phyloP scores from a whole-genome alignment of 129 eudicot species.

The Centaurea solstitialis region DNA sequence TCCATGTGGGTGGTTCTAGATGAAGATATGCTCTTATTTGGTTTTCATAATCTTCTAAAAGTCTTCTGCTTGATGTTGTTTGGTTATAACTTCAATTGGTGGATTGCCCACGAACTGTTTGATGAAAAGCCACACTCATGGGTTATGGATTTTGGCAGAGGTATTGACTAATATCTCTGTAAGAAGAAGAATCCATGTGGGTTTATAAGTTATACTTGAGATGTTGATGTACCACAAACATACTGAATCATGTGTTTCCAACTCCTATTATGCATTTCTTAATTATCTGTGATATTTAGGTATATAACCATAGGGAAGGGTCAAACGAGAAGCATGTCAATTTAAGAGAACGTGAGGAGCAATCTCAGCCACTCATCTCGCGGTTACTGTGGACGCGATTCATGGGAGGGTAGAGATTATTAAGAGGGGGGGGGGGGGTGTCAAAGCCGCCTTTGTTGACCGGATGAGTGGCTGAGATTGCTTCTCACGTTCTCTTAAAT shows the following conservation, averaged over 20 bases:
- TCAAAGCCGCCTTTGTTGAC: no score
- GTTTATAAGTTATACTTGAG: not conserved
- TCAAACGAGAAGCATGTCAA: no score
- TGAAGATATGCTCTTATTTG: not conserved
- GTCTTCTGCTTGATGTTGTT: not conserved
- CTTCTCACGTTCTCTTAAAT: no score
- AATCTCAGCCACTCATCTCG: no score
- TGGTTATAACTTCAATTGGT: not conserved
- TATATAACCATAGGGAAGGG: no score
- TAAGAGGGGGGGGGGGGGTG: no score
- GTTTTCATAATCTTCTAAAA: not conserved
- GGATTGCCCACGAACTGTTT: not conserved
- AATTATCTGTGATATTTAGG: not conserved
- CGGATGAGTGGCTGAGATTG: no score
- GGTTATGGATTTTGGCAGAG: not conserved
- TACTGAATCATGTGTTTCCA: not conserved
- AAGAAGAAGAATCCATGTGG: constrained; percentile 1
- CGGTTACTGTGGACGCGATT: no score
- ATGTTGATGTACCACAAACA: not conserved
- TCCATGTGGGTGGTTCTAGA: not conserved
- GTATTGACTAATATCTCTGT: not conserved
- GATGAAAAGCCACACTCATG: constrained; percentile 1
- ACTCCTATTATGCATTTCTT: not conserved
- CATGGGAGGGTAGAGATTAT: no score
- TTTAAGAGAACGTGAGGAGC: no score